phyloP scores from a whole-genome alignment of 1,139 yeast species.

The Protomyces lactucae-debilis region DNA sequence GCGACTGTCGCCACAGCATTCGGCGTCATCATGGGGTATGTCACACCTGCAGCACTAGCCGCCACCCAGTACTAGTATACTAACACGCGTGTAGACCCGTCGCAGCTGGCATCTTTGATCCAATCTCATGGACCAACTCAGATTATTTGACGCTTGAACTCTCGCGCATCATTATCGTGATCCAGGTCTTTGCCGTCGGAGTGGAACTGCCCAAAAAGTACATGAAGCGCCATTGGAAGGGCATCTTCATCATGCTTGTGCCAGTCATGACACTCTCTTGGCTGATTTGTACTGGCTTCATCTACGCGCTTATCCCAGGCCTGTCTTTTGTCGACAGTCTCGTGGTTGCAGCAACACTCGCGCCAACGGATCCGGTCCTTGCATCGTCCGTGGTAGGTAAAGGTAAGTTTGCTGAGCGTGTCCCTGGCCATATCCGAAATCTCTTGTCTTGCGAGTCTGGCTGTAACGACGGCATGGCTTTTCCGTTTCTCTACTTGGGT shows the following conservation, averaged over 20 bases:
- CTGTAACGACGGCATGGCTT: slow-evolving; percentile 98
- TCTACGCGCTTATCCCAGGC: slow-evolving; percentile 82
- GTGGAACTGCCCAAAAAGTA: slow-evolving; percentile 93
- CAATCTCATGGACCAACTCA: slow-evolving; percentile 84
- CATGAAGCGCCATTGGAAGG: slow-evolving; percentile 84
- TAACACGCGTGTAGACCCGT: neutral
- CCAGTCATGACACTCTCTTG: slow-evolving; percentile 97
- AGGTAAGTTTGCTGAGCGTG: slow-evolving; percentile 94
- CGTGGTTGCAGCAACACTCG: slow-evolving; percentile 82
- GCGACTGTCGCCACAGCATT: slow-evolving; percentile 88
- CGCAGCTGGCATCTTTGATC: slow-evolving; percentile 62
- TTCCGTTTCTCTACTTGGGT: slow-evolving; percentile 82
- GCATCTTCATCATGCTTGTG: slow-evolving; percentile 68
- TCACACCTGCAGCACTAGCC: slow-evolving; percentile 40
- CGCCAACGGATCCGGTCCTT: slow-evolving; percentile 96
- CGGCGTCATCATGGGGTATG: slow-evolving; percentile 91
- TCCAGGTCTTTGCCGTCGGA: slow-evolving; percentile 95
- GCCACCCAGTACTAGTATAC: slow-evolving; percentile 35
- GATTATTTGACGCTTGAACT: slow-evolving; percentile 83
- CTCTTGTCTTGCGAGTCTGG: slow-evolving; percentile 90
- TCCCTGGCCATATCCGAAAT: slow-evolving; percentile 93
- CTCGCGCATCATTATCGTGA: slow-evolving; percentile 78
- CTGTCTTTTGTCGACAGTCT: slow-evolving; percentile 70
- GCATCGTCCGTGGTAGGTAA: slow-evolving; percentile 98
- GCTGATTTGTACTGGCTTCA: slow-evolving; percentile 78